A percentile compares a stretch with the other conserved stretches of the same genome.
Evolutionary conservation across 495 filamentous ascomycete genomes (phyloP).

Genomic region (Aspergillus incahuasiensis): DNA sequence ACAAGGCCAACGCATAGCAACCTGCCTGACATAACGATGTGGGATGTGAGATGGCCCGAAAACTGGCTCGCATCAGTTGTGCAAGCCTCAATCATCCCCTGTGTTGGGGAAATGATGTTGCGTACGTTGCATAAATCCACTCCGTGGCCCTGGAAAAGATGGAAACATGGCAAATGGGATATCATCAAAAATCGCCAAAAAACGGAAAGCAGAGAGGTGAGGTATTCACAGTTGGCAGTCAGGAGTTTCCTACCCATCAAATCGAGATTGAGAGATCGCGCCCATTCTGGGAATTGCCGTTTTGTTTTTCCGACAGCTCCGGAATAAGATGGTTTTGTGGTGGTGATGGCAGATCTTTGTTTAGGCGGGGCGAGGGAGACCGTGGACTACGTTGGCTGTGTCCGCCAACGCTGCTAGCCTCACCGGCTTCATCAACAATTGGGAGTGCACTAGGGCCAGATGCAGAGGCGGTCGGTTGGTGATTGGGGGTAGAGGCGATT

Average conservation of each 20-base stretch:
- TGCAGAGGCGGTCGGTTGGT: conserved; percentile 49
- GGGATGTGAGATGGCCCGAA: conserved; percentile 15
- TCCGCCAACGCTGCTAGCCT: conserved; percentile 67
- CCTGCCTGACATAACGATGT: conserved; percentile 16
- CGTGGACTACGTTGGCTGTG: conserved; percentile 37
- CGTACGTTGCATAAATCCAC: conserved; percentile 19
- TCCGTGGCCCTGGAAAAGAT: conserved; percentile 11
- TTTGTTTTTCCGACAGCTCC: conserved; percentile 25
- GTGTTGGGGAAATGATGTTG: conserved; percentile 15
- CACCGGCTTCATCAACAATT: conserved; percentile 86
- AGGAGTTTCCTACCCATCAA: background rate
- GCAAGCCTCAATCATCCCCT: conserved; percentile 28
- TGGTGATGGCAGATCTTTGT: conserved; percentile 54
- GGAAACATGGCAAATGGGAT: conserved; percentile 17
- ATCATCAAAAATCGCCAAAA: conserved; percentile 20
- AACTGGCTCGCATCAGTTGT: conserved; percentile 38
- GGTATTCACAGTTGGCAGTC: background rate
- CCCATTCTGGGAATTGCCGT: conserved; percentile 20
- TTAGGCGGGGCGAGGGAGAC: conserved; percentile 28
- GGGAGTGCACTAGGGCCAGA: conserved; percentile 67
- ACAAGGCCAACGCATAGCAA: conserved; percentile 13
- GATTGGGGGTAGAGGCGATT: conserved; percentile 49
- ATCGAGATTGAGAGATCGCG: conserved; percentile 3
- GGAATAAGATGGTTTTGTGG: conserved; percentile 28
- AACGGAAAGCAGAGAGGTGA: background rate